Conservation (phyloP, 2,329 filamentous ascomycete genomes). For the Ceratocystiopsis brevicomis region DNA sequence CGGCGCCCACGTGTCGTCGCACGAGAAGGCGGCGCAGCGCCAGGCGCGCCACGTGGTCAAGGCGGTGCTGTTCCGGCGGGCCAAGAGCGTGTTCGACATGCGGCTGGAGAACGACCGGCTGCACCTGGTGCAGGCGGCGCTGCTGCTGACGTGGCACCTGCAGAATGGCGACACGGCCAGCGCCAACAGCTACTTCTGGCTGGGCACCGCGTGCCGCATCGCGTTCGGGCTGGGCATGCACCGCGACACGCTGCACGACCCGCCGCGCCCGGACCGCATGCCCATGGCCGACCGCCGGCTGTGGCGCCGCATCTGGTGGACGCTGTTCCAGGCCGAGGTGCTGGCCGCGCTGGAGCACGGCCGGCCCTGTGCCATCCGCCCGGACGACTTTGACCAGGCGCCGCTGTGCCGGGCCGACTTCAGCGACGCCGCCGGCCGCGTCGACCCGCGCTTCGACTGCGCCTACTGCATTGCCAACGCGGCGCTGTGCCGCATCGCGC, state of each 20-base stretch:
- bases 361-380: constrained; percentile 12
- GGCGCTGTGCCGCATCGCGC: constrained; percentile 23
- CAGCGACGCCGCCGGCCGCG: constrained; percentile 40
- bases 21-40: constrained; percentile 1
- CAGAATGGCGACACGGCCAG: constrained; percentile 4
- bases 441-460: constrained; percentile 30
- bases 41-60: constrained; percentile 4
- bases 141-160: constrained; percentile 5
- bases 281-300: constrained; percentile 7
- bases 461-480: constrained; percentile 23
- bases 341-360: constrained; percentile 24
- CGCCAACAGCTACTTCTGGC: constrained; percentile 4
- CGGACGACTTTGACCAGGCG: constrained; percentile 23
- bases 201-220: constrained; percentile 3
- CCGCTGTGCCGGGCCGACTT: constrained; percentile 46
- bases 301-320: constrained; percentile 27
- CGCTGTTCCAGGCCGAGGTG: constrained; percentile 38
- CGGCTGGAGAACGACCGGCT: constrained; percentile 4
- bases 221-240: constrained; percentile 4
- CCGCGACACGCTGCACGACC: constrained; percentile 5
- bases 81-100: constrained; percentile 5
- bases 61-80: constrained; percentile 2
- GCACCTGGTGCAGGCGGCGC: constrained; percentile 3
- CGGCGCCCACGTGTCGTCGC: constrained; percentile 3
- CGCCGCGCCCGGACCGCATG: constrained; percentile 3